Evolutionary conservation across 2,329 filamentous ascomycete species (phyloP).

Genomic region (Fusarium nurragi): DNA sequence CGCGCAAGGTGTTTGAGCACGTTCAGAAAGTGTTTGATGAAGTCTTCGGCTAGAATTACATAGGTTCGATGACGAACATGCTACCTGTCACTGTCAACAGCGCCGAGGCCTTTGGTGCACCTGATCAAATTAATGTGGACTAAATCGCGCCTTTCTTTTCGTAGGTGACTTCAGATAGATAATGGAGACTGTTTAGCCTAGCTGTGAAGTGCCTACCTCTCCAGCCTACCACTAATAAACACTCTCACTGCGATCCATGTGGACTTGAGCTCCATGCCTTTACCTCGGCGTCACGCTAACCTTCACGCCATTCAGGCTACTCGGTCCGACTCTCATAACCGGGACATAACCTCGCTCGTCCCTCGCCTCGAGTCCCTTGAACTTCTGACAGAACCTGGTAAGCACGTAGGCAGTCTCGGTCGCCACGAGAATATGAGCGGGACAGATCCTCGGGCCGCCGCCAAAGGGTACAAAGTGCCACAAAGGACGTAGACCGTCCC

Average conservation of each 20-base stretch:
- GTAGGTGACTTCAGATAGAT: no score
- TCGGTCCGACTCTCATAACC: constrained; percentile 5
- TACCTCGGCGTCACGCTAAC: not conserved
- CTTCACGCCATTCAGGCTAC: not conserved
- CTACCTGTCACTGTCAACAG: no score
- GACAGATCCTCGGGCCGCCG: not conserved
- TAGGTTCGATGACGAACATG: no score
- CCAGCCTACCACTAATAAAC: no score
- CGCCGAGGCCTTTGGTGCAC: no score
- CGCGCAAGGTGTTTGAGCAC: not conserved
- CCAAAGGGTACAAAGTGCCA: constrained; percentile 1
- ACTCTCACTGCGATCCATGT: no score
- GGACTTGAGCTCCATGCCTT: not conserved
- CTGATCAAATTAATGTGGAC: no score
- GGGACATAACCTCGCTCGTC: not conserved
- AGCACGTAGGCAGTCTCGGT: not conserved
- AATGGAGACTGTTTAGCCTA: no score
- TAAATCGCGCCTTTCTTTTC: no score
- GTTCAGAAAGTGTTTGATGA: not conserved
- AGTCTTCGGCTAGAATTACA: no score
- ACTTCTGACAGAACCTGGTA: not conserved
- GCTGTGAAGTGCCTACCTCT: no score
- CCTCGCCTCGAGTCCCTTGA: not conserved
- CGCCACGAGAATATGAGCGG: not conserved
- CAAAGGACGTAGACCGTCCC: not conserved